Evolutionary conservation across 2,329 filamentous ascomycete species (phyloP).

Genomic region (Colletotrichum musicola): DNA sequence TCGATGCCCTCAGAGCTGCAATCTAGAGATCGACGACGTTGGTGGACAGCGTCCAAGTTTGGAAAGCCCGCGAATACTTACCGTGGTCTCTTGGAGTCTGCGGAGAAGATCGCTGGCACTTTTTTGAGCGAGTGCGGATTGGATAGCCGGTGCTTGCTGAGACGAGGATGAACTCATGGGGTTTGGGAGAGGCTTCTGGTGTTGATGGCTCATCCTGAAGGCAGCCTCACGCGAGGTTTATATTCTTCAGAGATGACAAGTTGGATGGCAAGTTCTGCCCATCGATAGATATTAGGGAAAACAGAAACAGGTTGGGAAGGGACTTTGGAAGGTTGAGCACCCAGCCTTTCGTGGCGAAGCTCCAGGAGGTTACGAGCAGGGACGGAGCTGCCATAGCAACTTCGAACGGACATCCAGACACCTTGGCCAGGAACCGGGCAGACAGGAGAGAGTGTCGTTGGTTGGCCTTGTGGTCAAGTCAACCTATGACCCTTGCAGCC

Average conservation of each 20-base stretch:
- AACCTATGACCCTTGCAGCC: slow-evolving; percentile 23
- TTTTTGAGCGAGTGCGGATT: slow-evolving; percentile 8
- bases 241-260: slow-evolving; percentile 17
- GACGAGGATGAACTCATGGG: slow-evolving; percentile 16
- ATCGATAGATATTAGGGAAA: slow-evolving; percentile 1
- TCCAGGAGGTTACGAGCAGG: neutral
- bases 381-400: slow-evolving; percentile 8
- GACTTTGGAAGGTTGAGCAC: slow-evolving; percentile 29
- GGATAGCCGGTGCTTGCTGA: slow-evolving; percentile 8
- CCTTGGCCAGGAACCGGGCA: slow-evolving; percentile 23
- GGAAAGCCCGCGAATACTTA: neutral
- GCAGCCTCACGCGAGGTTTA: slow-evolving; percentile 22
- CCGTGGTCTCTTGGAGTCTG: slow-evolving; percentile 36
- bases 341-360: slow-evolving; percentile 20
- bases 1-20: slow-evolving; percentile 23
- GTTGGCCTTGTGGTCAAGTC: slow-evolving; percentile 20
- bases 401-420: slow-evolving; percentile 1
- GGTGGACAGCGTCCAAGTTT: neutral
- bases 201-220: slow-evolving; percentile 32
- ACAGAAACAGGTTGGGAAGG: slow-evolving; percentile 17
- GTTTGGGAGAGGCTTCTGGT: slow-evolving; percentile 20
- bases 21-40: slow-evolving; percentile 9
- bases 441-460: slow-evolving; percentile 23
- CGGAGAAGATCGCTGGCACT: slow-evolving; percentile 30
- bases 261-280: neutral